Evolutionary conservation across 768 basidiomycete genomes (phyloP), one percentile per base, ranked within the genome.

Genomic region (Suillus placidus): DNA sequence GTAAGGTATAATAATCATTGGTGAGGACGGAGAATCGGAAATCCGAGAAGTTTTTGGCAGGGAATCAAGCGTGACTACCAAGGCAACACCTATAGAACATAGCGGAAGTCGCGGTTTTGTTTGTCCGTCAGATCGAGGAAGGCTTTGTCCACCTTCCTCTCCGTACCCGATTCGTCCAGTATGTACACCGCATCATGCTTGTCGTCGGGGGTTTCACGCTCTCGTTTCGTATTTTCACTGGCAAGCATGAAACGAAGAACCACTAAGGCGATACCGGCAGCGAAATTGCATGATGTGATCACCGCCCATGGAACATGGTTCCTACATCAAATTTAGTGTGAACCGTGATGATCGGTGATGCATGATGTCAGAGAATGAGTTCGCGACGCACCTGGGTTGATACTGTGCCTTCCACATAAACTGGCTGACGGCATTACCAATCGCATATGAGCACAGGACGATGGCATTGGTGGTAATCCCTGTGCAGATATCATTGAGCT

Each of bases 121-220:
- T 80, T 80, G 67, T 92, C 91, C 14, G 91, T 92, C 56, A 92
- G 81, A 74, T 92, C 91, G 49, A 92, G 84, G 86, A 91, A 90
- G 61, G 85, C 86, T 80, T 82, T 84, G 74, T 92, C 90, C 20
- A 93, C 83, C 70, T 80, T 84, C 71, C 79, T 83, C 70, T 86
- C 83, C 20, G 81, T 74, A 4, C 74, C 80, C 30, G 79, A 82
- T 20, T 88, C 88, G 70, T 89, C 87, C 9, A 76, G 74, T 65
- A 92, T 73, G 71, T 87, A 89, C 40, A 88, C 84, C 38, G 86
- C 81, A 66, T 91, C 90, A 68, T 84, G 89, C 32, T 74, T 80
- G 55, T 85, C 81, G 55, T 88, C 87, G 55, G 74, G 81, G 26
- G 74, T 61, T 72, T 86, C 86, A 7, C 61, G 68, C 30, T 90